Evolutionary conservation across 116 monocot genomes (phyloP), one percentile per base, ranked within the genome.

Genomic region (Posidonia oceanica): DNA sequence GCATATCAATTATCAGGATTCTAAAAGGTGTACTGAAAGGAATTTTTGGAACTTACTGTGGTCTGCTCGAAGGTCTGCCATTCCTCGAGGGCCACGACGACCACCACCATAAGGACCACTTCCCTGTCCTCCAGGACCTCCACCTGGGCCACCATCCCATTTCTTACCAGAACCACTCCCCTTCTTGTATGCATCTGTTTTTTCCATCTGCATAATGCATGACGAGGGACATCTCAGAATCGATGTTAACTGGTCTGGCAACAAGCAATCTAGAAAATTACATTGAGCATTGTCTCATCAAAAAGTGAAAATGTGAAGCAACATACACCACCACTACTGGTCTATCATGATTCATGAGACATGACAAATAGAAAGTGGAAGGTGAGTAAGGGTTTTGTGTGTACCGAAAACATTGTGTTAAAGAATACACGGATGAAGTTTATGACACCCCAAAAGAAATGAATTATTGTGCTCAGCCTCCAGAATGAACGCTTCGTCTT

Each of bases 371-470:
- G 7, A 61, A 51, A 20, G 52, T 7, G 41, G 18, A 6, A 41
- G 11, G 60, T 61, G 39, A 39, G 14, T 54, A 64, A 58, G 57
- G 29, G 16, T 2, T 20, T 68, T 12, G 14, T 18, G 67, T 70
- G 58, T 84, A 94, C 94, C 70, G 90, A 94, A 75, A 94, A 94
- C 90, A 94, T 84, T 58, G 94, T 94, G 4, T 61, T 41, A 54
- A 94, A 83, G 80, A 94, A 94, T 21, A 82, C 66, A 48, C 71
- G 18, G 17, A 94, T 84, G 71, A 84, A 80, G 79, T 85, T 77
- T 41, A 79, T 58, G 60, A 90, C 69, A 63, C 80, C 71, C 78
- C 81, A 67, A 69, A 94, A 90, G 75, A 86, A 87, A 77, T 87
- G 72, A 71, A 73, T 65, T 70, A 94, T 69, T 48, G 85, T 94